These are phyloP conservation scores for Cephaloascus fragrans DNA, from an alignment of 805 yeast genomes.

Conservation along the genomic window DNA sequence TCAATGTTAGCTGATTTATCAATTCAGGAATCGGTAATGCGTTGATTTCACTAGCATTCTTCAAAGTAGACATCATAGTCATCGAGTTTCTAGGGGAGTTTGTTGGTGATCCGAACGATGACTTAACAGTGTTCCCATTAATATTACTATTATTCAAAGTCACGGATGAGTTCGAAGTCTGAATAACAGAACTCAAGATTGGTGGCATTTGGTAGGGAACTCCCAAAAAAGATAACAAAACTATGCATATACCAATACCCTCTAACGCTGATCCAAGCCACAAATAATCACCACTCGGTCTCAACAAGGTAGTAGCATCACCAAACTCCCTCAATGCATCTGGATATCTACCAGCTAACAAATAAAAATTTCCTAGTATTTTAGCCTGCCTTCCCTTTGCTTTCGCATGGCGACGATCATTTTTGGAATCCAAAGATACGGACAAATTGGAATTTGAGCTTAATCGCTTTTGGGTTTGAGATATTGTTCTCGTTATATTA, in stretches of 20 bases:
- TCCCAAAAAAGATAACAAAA: slow-evolving; percentile 49
- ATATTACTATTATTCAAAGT: slow-evolving; percentile 9
- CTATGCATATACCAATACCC: slow-evolving; percentile 58
- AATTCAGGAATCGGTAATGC: slow-evolving; percentile 21
- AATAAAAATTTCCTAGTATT: slow-evolving; percentile 62
- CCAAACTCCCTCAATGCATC: slow-evolving; percentile 66
- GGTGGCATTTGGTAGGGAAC: slow-evolving; percentile 40
- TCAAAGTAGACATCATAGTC: slow-evolving; percentile 11
- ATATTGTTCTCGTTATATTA: slow-evolving; percentile 31
- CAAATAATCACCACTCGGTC: slow-evolving; percentile 58
- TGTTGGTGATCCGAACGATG: slow-evolving; percentile 1
- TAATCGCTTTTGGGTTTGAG: slow-evolving; percentile 29
- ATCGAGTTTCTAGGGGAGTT: slow-evolving; percentile 25
- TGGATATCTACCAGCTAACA: slow-evolving; percentile 69
- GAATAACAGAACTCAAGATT: slow-evolving; percentile 20
- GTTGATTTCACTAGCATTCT: slow-evolving; percentile 17
- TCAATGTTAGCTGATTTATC: slow-evolving; percentile 17
- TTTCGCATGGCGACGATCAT: slow-evolving; percentile 14
- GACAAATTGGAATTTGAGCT: slow-evolving; percentile 26
- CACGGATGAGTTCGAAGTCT: slow-evolving; percentile 11
- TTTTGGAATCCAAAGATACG: slow-evolving; percentile 19
- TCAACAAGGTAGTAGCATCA: slow-evolving; percentile 58
- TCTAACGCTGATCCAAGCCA: slow-evolving; percentile 92
- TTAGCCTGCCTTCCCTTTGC: slow-evolving; percentile 64
- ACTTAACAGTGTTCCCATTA: neutral